Evolutionary conservation across 2,329 filamentous ascomycete species (phyloP).

Genomic region (Tolypocladium ovalisporum): DNA sequence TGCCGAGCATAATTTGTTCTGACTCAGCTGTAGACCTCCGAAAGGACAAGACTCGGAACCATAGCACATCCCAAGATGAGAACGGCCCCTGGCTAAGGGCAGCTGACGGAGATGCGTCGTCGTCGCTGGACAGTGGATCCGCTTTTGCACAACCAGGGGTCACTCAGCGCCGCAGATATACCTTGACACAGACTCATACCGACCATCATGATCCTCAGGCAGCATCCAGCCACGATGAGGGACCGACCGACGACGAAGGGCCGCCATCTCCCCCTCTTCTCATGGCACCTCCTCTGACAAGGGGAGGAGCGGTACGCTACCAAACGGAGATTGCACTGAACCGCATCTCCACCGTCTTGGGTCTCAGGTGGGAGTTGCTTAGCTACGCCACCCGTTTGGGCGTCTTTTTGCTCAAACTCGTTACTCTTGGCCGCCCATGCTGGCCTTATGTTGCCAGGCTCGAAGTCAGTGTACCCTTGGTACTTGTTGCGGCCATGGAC

Average conservation of each 20-base stretch:
- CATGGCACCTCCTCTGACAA: conserved; percentile 35
- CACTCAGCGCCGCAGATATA: neutral
- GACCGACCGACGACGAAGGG: neutral
- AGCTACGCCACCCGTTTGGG: conserved; percentile 35
- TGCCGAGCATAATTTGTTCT: neutral
- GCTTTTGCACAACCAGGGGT: neutral
- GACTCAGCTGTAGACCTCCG: conserved; percentile 21
- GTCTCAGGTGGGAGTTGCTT: conserved; percentile 17
- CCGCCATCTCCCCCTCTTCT: conserved; percentile 21
- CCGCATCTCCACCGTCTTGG: conserved; percentile 10
- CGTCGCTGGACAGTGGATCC: neutral
- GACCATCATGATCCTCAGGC: neutral
- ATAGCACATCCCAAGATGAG: neutral
- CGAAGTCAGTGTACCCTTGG: conserved; percentile 54
- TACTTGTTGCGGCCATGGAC: conserved; percentile 59
- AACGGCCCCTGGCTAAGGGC: neutral
- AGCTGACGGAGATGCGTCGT: neutral
- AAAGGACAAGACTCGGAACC: conserved; percentile 15
- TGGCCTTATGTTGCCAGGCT: conserved; percentile 58
- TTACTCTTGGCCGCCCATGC: conserved; percentile 55
- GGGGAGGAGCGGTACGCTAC: conserved; percentile 20
- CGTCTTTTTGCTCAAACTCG: conserved; percentile 60
- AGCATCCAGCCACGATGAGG: neutral
- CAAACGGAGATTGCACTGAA: conserved; percentile 24
- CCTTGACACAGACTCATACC: neutral